A percentile compares a stretch with the other conserved stretches of the same genome.
phyloP scores from a whole-genome alignment of 768 basidiomycete genomes.

The Podaxis pistillaris region DNA sequence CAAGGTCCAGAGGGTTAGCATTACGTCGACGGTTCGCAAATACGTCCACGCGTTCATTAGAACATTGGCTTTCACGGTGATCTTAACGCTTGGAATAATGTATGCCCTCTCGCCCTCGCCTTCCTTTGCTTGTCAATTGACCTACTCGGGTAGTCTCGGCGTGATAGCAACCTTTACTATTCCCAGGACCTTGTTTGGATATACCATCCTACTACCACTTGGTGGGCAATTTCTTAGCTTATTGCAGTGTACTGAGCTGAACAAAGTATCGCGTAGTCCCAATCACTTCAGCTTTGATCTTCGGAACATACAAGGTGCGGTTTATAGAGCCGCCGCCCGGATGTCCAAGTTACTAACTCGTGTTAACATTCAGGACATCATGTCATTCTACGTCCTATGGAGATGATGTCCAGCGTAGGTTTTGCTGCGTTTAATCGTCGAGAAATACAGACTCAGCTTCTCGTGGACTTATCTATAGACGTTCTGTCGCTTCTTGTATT shows the following conservation, averaged over 20 bases:
- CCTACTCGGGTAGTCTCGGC: not conserved
- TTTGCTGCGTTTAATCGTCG: too few species aligned
- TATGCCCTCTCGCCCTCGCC: not conserved
- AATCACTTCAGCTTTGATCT: conserved; percentile 4
- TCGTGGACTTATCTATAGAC: too few species aligned
- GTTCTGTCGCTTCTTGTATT: too few species aligned
- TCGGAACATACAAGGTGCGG: conserved; percentile 12
- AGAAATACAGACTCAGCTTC: too few species aligned
- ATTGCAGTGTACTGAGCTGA: not conserved
- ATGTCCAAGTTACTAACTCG: not conserved
- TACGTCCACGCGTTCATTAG: conserved; percentile 8
- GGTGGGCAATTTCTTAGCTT: not conserved
- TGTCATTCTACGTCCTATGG: conserved; percentile 10
- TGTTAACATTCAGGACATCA: conserved; percentile 5
- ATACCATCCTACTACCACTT: conserved; percentile 1
- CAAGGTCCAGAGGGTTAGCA: not conserved
- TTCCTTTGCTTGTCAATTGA: not conserved
- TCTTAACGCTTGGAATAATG: conserved; percentile 1
- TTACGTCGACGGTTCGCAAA: conserved; percentile 10
- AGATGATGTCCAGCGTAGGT: not conserved
- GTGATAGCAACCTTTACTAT: not conserved
- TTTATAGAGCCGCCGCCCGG: not conserved
- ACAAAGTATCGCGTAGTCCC: not conserved
- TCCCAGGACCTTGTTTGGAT: not conserved
- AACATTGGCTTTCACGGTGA: conserved; percentile 5